Conservation (phyloP, 495 filamentous ascomycete species). For the Penicillium robsamsonii region DNA sequence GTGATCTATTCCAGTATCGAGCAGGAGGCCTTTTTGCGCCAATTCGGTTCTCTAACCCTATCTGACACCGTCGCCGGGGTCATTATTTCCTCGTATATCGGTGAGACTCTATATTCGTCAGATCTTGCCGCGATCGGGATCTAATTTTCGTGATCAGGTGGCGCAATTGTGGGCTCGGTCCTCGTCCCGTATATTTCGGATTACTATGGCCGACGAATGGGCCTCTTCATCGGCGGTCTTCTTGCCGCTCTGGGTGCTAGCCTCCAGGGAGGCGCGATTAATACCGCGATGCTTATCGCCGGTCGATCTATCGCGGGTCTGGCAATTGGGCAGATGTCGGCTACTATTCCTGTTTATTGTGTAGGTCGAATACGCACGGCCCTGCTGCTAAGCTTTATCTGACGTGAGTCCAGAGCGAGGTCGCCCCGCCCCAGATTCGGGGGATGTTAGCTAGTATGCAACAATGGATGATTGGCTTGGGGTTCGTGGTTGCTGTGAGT, state of each 20-base stretch:
- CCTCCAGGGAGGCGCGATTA: slow-evolving; percentile 49
- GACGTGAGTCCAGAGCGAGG: slow-evolving; percentile 35
- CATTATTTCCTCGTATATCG: slow-evolving; percentile 53
- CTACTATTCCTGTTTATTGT: slow-evolving; percentile 50
- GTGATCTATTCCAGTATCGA: slow-evolving; percentile 54
- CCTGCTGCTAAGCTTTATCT: slow-evolving; percentile 18
- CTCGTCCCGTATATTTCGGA: slow-evolving; percentile 47
- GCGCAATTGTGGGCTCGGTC: slow-evolving; percentile 52
- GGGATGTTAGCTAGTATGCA: slow-evolving; percentile 31
- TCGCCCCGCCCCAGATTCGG: slow-evolving; percentile 27
- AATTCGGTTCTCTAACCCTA: slow-evolving; percentile 35
- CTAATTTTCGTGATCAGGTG: slow-evolving; percentile 20
- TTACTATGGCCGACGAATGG: slow-evolving; percentile 42
- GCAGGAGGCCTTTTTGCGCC: slow-evolving; percentile 39
- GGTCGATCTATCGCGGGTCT: slow-evolving; percentile 51
- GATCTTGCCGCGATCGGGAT: neutral
- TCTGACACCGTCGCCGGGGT: slow-evolving; percentile 47
- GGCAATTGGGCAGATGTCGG: slow-evolving; percentile 51
- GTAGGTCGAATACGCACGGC: slow-evolving; percentile 17
- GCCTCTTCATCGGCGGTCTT: slow-evolving; percentile 48
- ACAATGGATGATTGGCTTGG: slow-evolving; percentile 49
- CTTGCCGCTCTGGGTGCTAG: slow-evolving; percentile 47
- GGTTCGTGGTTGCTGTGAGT: slow-evolving; percentile 48
- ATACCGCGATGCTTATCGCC: slow-evolving; percentile 52
- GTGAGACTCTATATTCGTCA: slow-evolving; percentile 15